These are phyloP conservation scores for Globisporangium carolinianum DNA, from an alignment of 352 stramenopile genomes.

Conservation along the genomic window DNA sequence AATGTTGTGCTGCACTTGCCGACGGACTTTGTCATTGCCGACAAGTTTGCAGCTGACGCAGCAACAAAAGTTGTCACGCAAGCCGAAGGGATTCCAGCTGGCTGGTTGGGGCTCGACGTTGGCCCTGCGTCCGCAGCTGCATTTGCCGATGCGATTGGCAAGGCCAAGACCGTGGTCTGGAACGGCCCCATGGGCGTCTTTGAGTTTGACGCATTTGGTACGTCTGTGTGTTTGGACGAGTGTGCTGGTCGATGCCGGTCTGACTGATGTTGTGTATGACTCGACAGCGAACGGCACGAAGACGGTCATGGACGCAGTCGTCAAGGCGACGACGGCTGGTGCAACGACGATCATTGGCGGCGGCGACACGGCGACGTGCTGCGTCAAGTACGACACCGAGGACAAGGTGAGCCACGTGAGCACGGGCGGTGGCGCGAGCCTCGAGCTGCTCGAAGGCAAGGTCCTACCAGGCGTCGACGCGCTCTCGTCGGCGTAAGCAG, in stretches of 20 bases:
- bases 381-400: conserved; percentile 84
- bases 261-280: conserved; percentile 1
- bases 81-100: conserved; percentile 90
- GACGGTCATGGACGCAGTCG: conserved; percentile 94
- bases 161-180: conserved; percentile 97
- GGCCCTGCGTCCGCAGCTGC: conserved; percentile 89
- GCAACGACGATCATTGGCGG: conserved; percentile 98
- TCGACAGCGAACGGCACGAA: conserved; percentile 88
- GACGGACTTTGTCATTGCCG: conserved; percentile 96
- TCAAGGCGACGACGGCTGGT: conserved; percentile 90
- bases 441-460: conserved; percentile 98
- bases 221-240: conserved; percentile 7
- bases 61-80: conserved; percentile 87
- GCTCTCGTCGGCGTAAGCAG: conserved; percentile 66
- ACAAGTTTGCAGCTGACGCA: conserved; percentile 96
- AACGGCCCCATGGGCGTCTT: conserved; percentile 99
- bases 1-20: conserved; percentile 97
- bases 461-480: conserved; percentile 97
- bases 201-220: conserved; percentile 97
- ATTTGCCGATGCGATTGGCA: conserved; percentile 74
- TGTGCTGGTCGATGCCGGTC: neutral
- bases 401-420: conserved; percentile 88
- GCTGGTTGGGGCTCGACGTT: conserved; percentile 98
- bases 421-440: conserved; percentile 93
- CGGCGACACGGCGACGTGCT: conserved; percentile 93